Percentiles rank a stretch among this genome's conserved stretches.
Evolutionary conservation across 2,329 filamentous ascomycete genomes (phyloP).

Genomic region (Fusarium xyrophilum): DNA sequence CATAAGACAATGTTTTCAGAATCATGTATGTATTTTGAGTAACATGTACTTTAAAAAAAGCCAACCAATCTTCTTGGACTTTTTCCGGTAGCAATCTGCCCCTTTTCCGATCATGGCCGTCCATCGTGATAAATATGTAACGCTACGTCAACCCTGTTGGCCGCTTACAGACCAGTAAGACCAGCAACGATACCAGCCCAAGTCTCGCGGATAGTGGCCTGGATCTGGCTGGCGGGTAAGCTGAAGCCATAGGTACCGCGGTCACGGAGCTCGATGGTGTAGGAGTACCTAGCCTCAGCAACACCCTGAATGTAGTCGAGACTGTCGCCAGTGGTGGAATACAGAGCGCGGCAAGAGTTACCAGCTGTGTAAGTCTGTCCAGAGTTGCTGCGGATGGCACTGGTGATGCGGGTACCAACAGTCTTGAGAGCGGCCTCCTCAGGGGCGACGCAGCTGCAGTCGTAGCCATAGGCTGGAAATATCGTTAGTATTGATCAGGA

Average conservation of each 20-base stretch:
- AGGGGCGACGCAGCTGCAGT: conserved; percentile 21
- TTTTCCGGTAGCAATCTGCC: not conserved
- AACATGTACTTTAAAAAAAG: not conserved
- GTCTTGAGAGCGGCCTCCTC: conserved; percentile 20
- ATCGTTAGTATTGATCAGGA: conserved; percentile 55
- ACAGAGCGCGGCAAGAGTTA: conserved; percentile 67
- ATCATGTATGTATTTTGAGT: not conserved
- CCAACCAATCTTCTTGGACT: no score
- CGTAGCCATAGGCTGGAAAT: conserved; percentile 49
- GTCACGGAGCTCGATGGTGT: conserved; percentile 50
- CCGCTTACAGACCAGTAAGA: not conserved
- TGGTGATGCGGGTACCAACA: conserved; percentile 17
- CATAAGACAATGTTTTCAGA: no score
- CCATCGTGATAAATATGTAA: not conserved
- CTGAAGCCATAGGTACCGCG: conserved; percentile 52
- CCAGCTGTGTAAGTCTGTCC: conserved; percentile 45
- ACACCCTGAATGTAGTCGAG: conserved; percentile 56
- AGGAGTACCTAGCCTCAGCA: conserved; percentile 51
- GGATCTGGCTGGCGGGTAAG: conserved; percentile 52
- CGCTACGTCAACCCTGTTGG: rapidly evolving
- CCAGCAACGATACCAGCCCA: conserved; percentile 28
- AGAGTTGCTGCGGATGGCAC: conserved; percentile 13
- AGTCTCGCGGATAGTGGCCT: conserved; percentile 23
- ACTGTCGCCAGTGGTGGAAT: conserved; percentile 58
- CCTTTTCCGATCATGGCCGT: rapidly evolving